Percentiles rank a stretch among this genome's conserved stretches.
Evolutionary conservation across 2,329 filamentous ascomycete genomes (phyloP).

Genomic region (Venturia asperata): DNA sequence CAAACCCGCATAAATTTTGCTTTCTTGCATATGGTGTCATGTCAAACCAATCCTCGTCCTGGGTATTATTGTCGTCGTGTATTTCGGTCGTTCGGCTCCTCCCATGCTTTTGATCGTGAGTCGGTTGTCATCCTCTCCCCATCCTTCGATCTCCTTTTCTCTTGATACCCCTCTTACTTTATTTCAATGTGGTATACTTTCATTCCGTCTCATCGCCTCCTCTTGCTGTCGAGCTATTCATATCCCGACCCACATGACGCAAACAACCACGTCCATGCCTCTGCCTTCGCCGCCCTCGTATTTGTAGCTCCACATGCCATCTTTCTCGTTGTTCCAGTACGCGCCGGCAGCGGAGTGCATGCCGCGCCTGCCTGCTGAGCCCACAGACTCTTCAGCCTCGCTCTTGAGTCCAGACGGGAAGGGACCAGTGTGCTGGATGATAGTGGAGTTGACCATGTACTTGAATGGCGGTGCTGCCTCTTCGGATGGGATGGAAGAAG

Average conservation of each 20-base stretch:
- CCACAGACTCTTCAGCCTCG: constrained; percentile 54
- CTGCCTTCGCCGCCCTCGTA: constrained; percentile 54
- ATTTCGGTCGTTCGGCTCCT: neutral
- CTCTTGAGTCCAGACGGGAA: constrained; percentile 30
- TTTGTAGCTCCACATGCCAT: constrained; percentile 86
- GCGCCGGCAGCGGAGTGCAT: constrained; percentile 83
- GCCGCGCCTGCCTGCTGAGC: constrained; percentile 75
- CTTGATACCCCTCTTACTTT: neutral
- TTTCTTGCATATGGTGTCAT: constrained; percentile 11
- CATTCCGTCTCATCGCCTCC: neutral
- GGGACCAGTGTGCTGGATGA: constrained; percentile 74
- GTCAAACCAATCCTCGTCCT: neutral
- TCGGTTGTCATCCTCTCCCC: neutral
- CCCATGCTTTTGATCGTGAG: constrained; percentile 7
- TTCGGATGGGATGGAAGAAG: constrained; percentile 40
- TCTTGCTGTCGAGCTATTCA: constrained; percentile 30
- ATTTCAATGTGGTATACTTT: neutral
- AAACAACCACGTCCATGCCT: constrained; percentile 47
- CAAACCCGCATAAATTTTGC: neutral
- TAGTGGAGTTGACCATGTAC: constrained; percentile 95
- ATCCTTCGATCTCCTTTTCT: neutral
- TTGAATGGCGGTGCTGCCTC: constrained; percentile 61
- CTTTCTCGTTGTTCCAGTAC: constrained; percentile 86
- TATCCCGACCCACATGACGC: constrained; percentile 66
- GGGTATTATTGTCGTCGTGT: constrained; percentile 1